Conservation (phyloP, 2,329 filamentous ascomycete species). For the Exophiala dermatitidis region DNA sequence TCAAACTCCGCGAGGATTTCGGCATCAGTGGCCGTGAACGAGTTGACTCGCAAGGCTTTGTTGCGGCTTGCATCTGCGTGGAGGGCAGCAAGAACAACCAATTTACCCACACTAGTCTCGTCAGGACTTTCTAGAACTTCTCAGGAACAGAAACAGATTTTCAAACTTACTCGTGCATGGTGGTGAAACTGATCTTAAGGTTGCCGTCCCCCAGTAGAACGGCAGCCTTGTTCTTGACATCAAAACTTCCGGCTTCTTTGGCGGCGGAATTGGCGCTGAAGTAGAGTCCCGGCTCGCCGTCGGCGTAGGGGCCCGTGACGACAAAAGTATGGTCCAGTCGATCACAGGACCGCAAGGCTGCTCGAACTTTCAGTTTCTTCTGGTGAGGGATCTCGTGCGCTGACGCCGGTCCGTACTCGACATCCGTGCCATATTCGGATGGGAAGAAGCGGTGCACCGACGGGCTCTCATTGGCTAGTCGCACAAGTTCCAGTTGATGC, state of each 20-base stretch:
- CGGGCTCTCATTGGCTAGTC: constrained; percentile 47
- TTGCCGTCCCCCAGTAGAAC: constrained; percentile 56
- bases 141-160: not conserved
- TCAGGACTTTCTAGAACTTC: not conserved
- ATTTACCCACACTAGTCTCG: constrained; percentile 48
- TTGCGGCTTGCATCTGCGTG: constrained; percentile 50
- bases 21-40: constrained; percentile 58
- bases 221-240: constrained; percentile 51
- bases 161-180: constrained; percentile 57
- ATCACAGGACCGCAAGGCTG: constrained; percentile 44
- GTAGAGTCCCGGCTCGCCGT: constrained; percentile 49
- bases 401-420: constrained; percentile 53
- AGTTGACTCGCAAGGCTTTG: constrained; percentile 59
- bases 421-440: constrained; percentile 60
- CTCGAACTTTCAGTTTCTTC: constrained; percentile 59
- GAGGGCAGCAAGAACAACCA: constrained; percentile 56
- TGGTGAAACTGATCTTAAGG: constrained; percentile 58
- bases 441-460: constrained; percentile 58
- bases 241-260: constrained; percentile 48
- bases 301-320: constrained; percentile 62
- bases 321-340: constrained; percentile 57
- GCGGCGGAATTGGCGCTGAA: constrained; percentile 36
- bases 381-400: constrained; percentile 60
- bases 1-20: constrained; percentile 60
- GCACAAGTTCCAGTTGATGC: constrained; percentile 54